Evolutionary conservation across 148 eudicot genomes (phyloP).

Genomic region (Amaranthus palmeri): DNA sequence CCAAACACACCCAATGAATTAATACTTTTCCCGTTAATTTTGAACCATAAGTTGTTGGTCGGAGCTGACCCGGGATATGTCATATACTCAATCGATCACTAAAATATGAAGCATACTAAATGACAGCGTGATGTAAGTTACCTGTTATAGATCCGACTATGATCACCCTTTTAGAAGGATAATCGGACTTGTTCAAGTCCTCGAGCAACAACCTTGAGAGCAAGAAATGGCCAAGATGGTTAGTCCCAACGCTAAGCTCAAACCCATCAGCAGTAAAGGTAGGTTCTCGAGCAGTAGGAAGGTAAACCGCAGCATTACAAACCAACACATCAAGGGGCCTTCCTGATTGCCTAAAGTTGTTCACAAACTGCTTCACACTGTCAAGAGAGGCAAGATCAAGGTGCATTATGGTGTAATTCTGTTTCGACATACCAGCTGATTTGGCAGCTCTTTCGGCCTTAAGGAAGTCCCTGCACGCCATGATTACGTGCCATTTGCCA

Average conservation of each 20-base stretch:
- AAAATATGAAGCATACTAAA: no score
- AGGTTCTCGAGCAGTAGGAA: conserved; percentile 73
- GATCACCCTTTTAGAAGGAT: conserved; percentile 60
- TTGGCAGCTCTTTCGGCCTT: conserved; percentile 89
- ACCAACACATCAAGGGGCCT: conserved; percentile 40
- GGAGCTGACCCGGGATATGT: no score
- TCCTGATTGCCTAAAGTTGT: conserved; percentile 32
- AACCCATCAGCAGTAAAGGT: conserved; percentile 80
- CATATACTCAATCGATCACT: no score
- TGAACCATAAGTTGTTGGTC: no score
- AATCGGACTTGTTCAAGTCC: conserved; percentile 68
- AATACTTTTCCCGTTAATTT: no score
- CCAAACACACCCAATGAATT: no score
- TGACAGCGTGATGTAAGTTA: conserved; percentile 11
- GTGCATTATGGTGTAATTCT: conserved; percentile 79
- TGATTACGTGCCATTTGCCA: conserved; percentile 82
- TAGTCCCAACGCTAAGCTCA: conserved; percentile 86
- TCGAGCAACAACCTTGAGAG: conserved; percentile 64
- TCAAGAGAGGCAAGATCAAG: conserved; percentile 79
- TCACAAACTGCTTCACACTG: conserved; percentile 40
- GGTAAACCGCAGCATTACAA: conserved; percentile 74
- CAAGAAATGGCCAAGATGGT: conserved; percentile 84
- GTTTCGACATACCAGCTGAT: conserved; percentile 62
- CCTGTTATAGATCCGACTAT: conserved; percentile 96
- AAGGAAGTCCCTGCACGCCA: conserved; percentile 89